These are phyloP conservation scores for Leptographium procerum DNA, from an alignment of 2,329 filamentous ascomycete genomes.

Conservation along the genomic window DNA sequence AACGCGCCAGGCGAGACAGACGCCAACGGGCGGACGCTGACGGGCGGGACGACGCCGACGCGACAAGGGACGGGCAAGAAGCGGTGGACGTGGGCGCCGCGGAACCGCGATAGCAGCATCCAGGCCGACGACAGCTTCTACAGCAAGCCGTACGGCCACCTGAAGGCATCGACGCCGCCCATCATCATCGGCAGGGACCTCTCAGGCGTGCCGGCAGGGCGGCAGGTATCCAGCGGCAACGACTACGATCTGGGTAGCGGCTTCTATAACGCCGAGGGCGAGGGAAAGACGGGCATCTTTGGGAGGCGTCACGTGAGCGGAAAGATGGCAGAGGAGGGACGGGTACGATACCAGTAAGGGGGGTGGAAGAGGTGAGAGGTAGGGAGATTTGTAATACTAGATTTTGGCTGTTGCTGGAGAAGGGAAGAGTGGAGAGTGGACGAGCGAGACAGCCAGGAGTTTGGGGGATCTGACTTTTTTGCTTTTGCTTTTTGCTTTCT, in stretches of 20 bases:
- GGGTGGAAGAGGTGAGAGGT: constrained; percentile 8
- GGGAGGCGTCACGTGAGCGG: constrained; percentile 56
- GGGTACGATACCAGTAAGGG: constrained; percentile 15
- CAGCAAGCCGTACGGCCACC: constrained; percentile 45
- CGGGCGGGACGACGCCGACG: background rate
- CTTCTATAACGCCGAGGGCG: constrained; percentile 5
- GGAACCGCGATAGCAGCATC: constrained; percentile 29
- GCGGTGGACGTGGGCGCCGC: constrained; percentile 12
- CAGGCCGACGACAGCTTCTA: constrained; percentile 38
- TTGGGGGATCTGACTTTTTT: no score
- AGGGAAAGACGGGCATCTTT: constrained; percentile 15
- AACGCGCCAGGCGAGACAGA: background rate
- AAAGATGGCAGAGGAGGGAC: constrained; percentile 61
- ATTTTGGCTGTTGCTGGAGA: no score
- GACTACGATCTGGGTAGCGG: constrained; percentile 30
- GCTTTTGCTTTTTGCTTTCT: no score
- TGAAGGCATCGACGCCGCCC: constrained; percentile 41
- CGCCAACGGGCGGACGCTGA: background rate
- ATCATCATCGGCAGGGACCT: constrained; percentile 32
- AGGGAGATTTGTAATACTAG: no score
- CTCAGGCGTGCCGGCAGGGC: constrained; percentile 20
- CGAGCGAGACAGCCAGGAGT: background rate
- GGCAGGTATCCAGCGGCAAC: constrained; percentile 49
- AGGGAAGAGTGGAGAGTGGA: no score
- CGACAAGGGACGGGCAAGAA: background rate